A percentile compares a stretch with the other conserved stretches of the same genome.
Evolutionary conservation across 192 early-diverging fungal species (phyloP).

Genomic region (Chytriomyces sp.): DNA sequence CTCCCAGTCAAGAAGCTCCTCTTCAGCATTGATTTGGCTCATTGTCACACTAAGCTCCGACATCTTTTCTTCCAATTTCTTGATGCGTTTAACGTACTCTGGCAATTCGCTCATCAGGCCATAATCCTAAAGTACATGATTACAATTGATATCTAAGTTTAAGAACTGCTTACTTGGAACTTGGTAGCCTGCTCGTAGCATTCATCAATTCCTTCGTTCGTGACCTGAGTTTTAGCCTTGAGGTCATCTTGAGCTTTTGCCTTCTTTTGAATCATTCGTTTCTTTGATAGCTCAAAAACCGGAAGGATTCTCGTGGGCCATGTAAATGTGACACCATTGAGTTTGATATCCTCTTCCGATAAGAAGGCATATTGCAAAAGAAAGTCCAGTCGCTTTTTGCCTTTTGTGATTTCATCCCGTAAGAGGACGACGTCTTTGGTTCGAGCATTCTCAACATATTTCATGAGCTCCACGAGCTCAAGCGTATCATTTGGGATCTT

Average conservation of each 20-base stretch:
- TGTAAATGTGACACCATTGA: slow-evolving; percentile 67
- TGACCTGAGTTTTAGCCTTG: slow-evolving; percentile 56
- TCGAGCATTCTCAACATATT: slow-evolving; percentile 58
- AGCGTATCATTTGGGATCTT: slow-evolving; percentile 59
- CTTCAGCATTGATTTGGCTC: slow-evolving; percentile 54
- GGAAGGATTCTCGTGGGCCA: slow-evolving; percentile 66
- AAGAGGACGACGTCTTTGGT: slow-evolving; percentile 54
- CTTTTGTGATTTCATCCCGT: slow-evolving; percentile 55
- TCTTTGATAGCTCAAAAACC: slow-evolving; percentile 65
- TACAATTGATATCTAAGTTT: neutral
- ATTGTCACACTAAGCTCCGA: slow-evolving; percentile 49
- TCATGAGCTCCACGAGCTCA: slow-evolving; percentile 63
- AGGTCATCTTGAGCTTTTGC: slow-evolving; percentile 65
- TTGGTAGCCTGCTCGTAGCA: slow-evolving; percentile 58
- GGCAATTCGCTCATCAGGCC: slow-evolving; percentile 63
- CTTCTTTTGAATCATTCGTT: slow-evolving; percentile 65
- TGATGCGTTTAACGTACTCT: slow-evolving; percentile 63
- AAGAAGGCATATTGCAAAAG: slow-evolving; percentile 59
- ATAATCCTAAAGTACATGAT: slow-evolving; percentile 38
- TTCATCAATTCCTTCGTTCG: slow-evolving; percentile 59
- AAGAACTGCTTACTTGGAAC: slow-evolving; percentile 47
- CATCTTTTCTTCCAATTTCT: slow-evolving; percentile 53
- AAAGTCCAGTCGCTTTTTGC: slow-evolving; percentile 60
- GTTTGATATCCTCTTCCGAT: slow-evolving; percentile 64
- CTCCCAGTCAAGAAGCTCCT: slow-evolving; percentile 64